These are phyloP conservation scores for Mortierella sp. DNA, from an alignment of 371 early-diverging fungal genomes.

Conservation along the genomic window DNA sequence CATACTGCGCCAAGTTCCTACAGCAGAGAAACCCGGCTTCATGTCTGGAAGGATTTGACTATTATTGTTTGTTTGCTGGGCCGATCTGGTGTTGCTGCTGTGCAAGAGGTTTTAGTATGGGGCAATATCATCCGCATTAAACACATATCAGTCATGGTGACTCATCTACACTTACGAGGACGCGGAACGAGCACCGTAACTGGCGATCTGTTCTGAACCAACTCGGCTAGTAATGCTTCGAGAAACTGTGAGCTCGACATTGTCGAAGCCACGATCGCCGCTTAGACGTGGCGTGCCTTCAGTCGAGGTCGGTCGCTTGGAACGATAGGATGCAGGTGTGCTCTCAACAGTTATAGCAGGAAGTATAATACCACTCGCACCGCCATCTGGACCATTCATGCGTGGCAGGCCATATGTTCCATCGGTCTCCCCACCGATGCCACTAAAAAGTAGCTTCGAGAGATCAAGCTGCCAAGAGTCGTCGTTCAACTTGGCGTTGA, in stretches of 20 bases:
- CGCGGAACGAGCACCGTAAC: constrained; percentile 19
- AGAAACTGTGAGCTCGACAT: neutral
- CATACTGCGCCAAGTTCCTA: constrained; percentile 61
- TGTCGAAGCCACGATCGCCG: neutral
- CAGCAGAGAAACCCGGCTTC: constrained; percentile 31
- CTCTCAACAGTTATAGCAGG: constrained; percentile 24
- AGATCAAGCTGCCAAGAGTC: constrained; percentile 63
- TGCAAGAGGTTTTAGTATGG: neutral
- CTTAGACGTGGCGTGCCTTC: constrained; percentile 3
- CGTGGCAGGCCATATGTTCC: constrained; percentile 14
- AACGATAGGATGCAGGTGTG: neutral
- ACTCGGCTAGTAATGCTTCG: constrained; percentile 16
- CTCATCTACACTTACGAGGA: constrained; percentile 26
- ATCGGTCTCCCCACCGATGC: constrained; percentile 32
- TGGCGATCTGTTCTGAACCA: constrained; percentile 15
- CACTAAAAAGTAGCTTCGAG: constrained; percentile 41
- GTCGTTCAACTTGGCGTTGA: constrained; percentile 49
- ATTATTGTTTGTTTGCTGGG: constrained; percentile 6
- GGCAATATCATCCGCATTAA: neutral
- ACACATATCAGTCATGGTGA: neutral
- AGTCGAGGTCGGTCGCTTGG: constrained; percentile 1
- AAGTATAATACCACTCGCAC: constrained; percentile 15
- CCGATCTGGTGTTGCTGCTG: constrained; percentile 28
- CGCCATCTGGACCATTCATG: constrained; percentile 11
- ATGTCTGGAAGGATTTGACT: constrained; percentile 33